These are phyloP conservation scores for Trichoderma hamatum DNA, from an alignment of 2,329 filamentous ascomycete species.

Conservation along the genomic window DNA sequence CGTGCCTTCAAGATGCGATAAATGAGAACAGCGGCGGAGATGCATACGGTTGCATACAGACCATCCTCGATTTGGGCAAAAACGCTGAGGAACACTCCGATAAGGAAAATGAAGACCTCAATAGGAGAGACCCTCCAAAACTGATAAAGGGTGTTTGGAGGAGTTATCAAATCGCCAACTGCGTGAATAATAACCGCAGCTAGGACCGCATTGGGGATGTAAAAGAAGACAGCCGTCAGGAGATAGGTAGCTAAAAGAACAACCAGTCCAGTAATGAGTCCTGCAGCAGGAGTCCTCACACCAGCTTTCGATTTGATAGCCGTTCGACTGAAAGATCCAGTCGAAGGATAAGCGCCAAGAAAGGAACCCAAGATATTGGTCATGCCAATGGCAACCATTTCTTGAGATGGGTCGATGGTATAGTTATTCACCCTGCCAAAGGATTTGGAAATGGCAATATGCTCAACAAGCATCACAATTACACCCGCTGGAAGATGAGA, in stretches of 20 bases:
- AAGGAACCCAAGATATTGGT: conserved; percentile 90
- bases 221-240: conserved; percentile 86
- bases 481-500: conserved; percentile 79
- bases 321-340: conserved; percentile 93
- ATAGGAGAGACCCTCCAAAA: conserved; percentile 94
- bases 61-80: conserved; percentile 90
- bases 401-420: conserved; percentile 91
- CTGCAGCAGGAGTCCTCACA: conserved; percentile 86
- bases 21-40: conserved; percentile 77
- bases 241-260: conserved; percentile 91
- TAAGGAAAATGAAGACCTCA: conserved; percentile 90
- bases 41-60: conserved; percentile 81
- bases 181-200: conserved; percentile 94
- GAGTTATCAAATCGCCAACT: conserved; percentile 87
- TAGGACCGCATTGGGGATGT: conserved; percentile 80
- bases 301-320: conserved; percentile 98
- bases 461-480: conserved; percentile 94
- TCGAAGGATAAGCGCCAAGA: conserved; percentile 87
- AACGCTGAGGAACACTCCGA: conserved; percentile 86
- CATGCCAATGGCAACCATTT: conserved; percentile 91
- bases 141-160: conserved; percentile 87
- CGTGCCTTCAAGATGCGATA: conserved; percentile 82
- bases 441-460: conserved; percentile 96
- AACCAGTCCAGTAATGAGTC: conserved; percentile 82
- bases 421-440: conserved; percentile 97